Conservation (phyloP, 1,284 basidiomycete species). For the Sanguinoderma infundibulare region DNA sequence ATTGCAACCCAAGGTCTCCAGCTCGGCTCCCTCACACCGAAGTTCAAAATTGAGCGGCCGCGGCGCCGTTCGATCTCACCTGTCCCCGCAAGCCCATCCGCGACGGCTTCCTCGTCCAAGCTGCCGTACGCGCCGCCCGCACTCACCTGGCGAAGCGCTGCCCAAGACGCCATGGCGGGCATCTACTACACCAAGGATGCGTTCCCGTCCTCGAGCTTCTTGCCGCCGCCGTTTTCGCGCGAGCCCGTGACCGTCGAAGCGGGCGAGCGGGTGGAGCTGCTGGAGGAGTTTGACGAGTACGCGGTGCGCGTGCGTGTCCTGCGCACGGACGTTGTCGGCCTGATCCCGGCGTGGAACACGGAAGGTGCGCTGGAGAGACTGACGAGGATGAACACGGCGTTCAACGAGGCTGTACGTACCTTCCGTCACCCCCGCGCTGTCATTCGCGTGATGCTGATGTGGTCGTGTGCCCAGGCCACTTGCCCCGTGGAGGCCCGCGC, state of each 20-base stretch:
- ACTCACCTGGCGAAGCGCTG: conserved; percentile 28
- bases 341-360: conserved; percentile 35
- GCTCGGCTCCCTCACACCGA: conserved; percentile 19
- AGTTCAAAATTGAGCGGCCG: conserved; percentile 24
- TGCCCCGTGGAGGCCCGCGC: conserved; percentile 26
- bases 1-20: conserved; percentile 16
- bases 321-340: conserved; percentile 27
- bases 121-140: conserved; percentile 19
- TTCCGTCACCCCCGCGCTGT: neutral
- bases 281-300: conserved; percentile 33
- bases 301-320: conserved; percentile 32
- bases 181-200: conserved; percentile 34
- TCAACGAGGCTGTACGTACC: conserved; percentile 37
- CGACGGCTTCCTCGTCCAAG: conserved; percentile 8
- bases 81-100: conserved; percentile 2
- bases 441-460: neutral
- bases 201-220: conserved; percentile 30
- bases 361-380: conserved; percentile 36
- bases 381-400: conserved; percentile 36
- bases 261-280: conserved; percentile 30
- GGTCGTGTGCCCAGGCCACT: conserved; percentile 20
- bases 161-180: conserved; percentile 32
- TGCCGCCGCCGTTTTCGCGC: conserved; percentile 30
- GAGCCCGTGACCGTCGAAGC: conserved; percentile 33
- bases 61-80: conserved; percentile 21